Percentiles rank a stretch among this genome's conserved stretches.
Evolutionary conservation across 371 early-diverging fungal genomes (phyloP).

Genomic region (Circinella umbellata): DNA sequence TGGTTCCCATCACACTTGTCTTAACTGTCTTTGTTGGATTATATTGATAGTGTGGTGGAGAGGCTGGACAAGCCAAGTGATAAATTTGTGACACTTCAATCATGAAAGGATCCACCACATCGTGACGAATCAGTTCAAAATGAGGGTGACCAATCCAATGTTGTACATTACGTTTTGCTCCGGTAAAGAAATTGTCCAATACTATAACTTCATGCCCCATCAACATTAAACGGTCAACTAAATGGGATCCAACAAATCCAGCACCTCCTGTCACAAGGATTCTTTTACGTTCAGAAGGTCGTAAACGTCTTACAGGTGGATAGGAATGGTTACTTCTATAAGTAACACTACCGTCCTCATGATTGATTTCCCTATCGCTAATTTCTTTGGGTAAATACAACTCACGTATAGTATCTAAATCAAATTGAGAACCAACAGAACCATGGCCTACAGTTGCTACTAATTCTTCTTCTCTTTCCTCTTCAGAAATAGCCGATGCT

Average conservation of each 20-base stretch:
- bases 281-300: constrained; percentile 66
- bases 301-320: constrained; percentile 59
- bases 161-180: constrained; percentile 68
- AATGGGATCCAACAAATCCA: constrained; percentile 89
- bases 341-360: constrained; percentile 46
- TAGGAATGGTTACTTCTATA: constrained; percentile 52
- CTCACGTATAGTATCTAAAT: constrained; percentile 42
- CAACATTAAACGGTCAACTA: constrained; percentile 85
- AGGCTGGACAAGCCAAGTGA: constrained; percentile 88
- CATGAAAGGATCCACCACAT: constrained; percentile 85
- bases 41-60: constrained; percentile 90
- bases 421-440: constrained; percentile 45
- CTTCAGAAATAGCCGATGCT: neutral
- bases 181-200: constrained; percentile 90
- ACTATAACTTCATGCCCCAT: constrained; percentile 90
- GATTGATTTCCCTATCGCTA: constrained; percentile 37
- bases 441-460: constrained; percentile 48
- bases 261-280: constrained; percentile 92
- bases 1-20: constrained; percentile 87
- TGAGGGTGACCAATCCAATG: constrained; percentile 91
- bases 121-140: constrained; percentile 86
- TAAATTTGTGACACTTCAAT: constrained; percentile 88
- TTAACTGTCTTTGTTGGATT: constrained; percentile 90
- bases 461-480: neutral
- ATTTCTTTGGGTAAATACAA: constrained; percentile 49